Percentiles rank a stretch among this genome's conserved stretches.
phyloP scores from a whole-genome alignment of 2,329 filamentous ascomycete species.

The Chrysosporium queenslandicum region DNA sequence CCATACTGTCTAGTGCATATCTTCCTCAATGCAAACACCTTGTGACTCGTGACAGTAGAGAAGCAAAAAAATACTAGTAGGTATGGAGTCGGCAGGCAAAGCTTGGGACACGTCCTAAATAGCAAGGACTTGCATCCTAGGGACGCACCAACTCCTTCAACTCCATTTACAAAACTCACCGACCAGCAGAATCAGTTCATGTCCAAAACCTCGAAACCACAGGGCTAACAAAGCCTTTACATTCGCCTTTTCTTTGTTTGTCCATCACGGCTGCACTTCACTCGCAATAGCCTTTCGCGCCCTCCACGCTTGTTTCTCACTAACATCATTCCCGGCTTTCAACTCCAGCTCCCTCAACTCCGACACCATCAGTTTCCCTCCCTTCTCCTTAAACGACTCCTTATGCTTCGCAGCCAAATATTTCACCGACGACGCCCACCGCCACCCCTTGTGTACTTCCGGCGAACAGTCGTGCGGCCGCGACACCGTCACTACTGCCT shows the following conservation, averaged over 20 bases:
- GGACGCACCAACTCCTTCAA: no score
- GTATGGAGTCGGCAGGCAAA: no score
- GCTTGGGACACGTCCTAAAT: no score
- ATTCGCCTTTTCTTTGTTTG: not conserved
- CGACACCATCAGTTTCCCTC: not conserved
- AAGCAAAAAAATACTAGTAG: no score
- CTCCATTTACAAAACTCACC: no score
- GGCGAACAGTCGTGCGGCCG: constrained; percentile 8
- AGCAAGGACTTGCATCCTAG: no score
- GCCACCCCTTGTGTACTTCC: constrained; percentile 11
- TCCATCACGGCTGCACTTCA: not conserved
- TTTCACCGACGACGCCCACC: constrained; percentile 8
- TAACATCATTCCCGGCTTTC: constrained; percentile 7
- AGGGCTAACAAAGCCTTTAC: no score
- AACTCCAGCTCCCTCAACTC: constrained; percentile 10
- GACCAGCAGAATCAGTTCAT: no score
- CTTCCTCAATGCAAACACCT: no score
- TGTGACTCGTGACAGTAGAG: no score
- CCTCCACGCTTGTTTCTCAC: constrained; percentile 11
- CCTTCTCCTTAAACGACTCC: constrained; percentile 6
- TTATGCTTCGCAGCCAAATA: constrained; percentile 9
- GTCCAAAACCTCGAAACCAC: no score
- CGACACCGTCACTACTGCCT: constrained; percentile 8
- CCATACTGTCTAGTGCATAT: no score
- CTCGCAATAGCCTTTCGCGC: constrained; percentile 8